Evolutionary conservation across 306 rosid species (phyloP).

Genomic region (Rosa persica): DNA sequence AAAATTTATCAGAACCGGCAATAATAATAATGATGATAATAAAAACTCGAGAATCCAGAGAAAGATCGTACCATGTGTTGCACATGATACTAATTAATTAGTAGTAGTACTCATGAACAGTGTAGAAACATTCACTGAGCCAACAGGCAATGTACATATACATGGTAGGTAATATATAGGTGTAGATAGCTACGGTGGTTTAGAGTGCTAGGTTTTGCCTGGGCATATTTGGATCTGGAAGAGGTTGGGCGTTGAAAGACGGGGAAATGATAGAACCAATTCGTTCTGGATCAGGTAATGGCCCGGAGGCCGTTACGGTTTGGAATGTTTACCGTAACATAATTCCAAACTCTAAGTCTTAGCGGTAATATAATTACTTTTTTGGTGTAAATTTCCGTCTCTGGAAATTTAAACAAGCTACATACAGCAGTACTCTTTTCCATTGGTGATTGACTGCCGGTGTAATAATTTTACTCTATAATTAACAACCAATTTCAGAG

Average conservation of each 20-base stretch:
- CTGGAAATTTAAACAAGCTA: neutral
- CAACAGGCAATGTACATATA: neutral
- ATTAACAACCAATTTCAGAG: neutral
- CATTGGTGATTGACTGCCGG: neutral
- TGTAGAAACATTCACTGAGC: neutral
- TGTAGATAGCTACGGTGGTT: conserved; percentile 13
- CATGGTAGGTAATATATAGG: neutral
- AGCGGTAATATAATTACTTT: neutral
- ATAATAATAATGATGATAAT: no score
- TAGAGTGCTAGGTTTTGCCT: conserved; percentile 21
- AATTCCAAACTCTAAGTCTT: neutral
- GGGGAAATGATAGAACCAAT: neutral
- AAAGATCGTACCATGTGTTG: conserved; percentile 50
- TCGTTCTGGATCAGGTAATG: neutral
- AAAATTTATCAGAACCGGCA: no score
- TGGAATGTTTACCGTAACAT: conserved; percentile 1
- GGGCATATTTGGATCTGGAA: conserved; percentile 39
- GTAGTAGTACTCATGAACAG: neutral
- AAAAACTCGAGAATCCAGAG: conserved; percentile 8
- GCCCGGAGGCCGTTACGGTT: neutral
- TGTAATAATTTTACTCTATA: neutral
- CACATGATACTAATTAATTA: conserved; percentile 25
- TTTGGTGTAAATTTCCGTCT: neutral
- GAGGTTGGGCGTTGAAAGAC: conserved; percentile 5
- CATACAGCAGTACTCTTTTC: neutral